Evolutionary conservation across 2,329 filamentous ascomycete genomes (phyloP).

Genomic region (Coleophoma eucalyptorum): DNA sequence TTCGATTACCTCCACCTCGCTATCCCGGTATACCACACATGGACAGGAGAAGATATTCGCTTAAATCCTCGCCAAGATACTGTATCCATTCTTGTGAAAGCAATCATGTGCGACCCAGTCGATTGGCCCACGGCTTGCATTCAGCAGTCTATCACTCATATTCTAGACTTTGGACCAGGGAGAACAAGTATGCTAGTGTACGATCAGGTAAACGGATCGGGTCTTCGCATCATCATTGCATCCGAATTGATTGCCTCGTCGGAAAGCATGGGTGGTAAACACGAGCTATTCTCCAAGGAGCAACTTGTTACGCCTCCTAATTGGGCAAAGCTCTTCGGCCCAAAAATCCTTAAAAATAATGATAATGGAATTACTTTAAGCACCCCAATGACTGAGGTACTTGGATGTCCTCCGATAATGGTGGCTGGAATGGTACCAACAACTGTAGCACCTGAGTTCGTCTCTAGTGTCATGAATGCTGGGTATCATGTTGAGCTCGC

Average conservation of each 20-base stretch:
- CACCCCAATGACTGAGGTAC: conserved; percentile 61
- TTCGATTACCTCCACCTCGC: conserved; percentile 39
- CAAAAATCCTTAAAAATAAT: too few relatives aligned
- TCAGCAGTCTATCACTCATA: conserved; percentile 27
- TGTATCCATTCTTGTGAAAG: conserved; percentile 15
- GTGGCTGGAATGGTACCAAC: conserved; percentile 92
- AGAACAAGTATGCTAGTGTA: too few relatives aligned
- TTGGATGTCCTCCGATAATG: conserved; percentile 85
- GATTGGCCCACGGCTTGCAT: conserved; percentile 22
- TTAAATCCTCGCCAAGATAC: conserved; percentile 9
- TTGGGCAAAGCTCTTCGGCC: too few relatives aligned
- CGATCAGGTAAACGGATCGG: too few relatives aligned
- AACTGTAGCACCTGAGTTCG: conserved; percentile 88
- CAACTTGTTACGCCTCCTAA: too few relatives aligned
- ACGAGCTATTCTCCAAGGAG: too few relatives aligned
- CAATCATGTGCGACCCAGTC: conserved; percentile 22
- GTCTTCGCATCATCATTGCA: too few relatives aligned
- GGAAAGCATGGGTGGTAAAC: too few relatives aligned
- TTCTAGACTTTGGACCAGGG: too few relatives aligned
- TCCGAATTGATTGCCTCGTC: too few relatives aligned
- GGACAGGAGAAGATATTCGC: conserved; percentile 25
- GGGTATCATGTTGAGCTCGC: conserved; percentile 92
- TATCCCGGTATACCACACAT: conserved; percentile 29
- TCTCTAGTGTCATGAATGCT: conserved; percentile 90
- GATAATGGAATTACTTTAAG: too few relatives aligned